Evolutionary conservation across 768 basidiomycete genomes (phyloP), one percentile per base, ranked within the genome.

Genomic region (Gymnopilus dilepis): DNA sequence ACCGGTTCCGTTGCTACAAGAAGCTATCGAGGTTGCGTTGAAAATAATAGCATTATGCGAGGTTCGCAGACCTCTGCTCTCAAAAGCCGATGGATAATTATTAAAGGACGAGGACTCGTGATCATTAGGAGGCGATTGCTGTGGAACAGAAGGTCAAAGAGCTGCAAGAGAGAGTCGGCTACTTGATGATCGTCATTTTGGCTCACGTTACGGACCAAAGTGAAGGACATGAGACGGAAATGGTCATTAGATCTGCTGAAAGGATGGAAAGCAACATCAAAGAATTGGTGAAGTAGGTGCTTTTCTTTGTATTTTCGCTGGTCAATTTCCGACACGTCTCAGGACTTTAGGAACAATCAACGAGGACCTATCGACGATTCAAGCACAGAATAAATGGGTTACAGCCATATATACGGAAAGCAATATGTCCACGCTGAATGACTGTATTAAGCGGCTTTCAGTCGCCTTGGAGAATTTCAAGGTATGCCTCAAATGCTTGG

Each of bases 61-160:
- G 42, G 57, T 58, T n/a, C 31, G 57, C n/a, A 15, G 33, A 26
- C 2, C 33, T 31, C 22, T 21, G 9, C 26, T 28, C 33, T 52
- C 34, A 9, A 8, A 4, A 11, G 2, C 6, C 15, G 34, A 15
- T 8, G 15, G 3, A 37, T 15, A 17, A 21, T 17, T 15, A 37
- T 8, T 37, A 37, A 37, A 3, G 34, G 34, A 37, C 2, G 26
- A 12, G 11, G 28, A 9, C n/a, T n/a, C n/a, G n/a, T n/a, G n/a
- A 12, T 30, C 8, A 37, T 28, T n/a, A 60, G 59, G 59, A 53
- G 19, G 59, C 40, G 12, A 28, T 38, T 2, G 38, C 40, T 34
- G 40, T 60, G 8, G 59, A 60, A 41, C 28, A 53, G 21, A 52
- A 38, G 13, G 59, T 54, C 50, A 52, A 60, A 41, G 59, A 52